Percentiles rank a stretch among this genome's conserved stretches.
Conservation (phyloP, 108 stramenopile species). For the Cyclotella cryptica region DNA sequence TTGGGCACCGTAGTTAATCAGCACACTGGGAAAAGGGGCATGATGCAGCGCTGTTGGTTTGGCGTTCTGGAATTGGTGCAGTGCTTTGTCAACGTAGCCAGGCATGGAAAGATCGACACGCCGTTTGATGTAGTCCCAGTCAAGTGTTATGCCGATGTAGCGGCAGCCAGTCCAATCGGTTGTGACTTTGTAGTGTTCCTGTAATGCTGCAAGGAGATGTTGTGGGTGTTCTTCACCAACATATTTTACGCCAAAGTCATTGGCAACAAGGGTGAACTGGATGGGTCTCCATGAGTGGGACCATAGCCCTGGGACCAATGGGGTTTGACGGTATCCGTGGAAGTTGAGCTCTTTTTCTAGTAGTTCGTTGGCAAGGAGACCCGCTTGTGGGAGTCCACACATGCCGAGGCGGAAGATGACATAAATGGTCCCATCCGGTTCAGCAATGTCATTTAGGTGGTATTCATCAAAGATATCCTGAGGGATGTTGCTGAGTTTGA, state of each 20-base stretch:
- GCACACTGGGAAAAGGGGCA: constrained; percentile 28
- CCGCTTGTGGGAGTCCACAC: no score
- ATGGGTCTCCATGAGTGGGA: constrained; percentile 21
- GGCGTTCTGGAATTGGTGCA: constrained; percentile 49
- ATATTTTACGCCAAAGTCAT: no score
- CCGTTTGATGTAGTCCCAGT: constrained; percentile 40
- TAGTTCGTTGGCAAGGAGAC: no score
- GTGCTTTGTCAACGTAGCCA: no score
- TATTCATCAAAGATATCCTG: constrained; percentile 44
- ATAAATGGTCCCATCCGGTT: constrained; percentile 9
- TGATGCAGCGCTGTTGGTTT: constrained; percentile 33
- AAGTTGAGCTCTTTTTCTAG: no score
- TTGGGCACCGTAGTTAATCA: constrained; percentile 41
- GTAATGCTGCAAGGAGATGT: constrained; percentile 1
- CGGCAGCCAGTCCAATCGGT: constrained; percentile 33
- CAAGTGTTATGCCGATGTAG: no score
- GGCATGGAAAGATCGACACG: constrained; percentile 52
- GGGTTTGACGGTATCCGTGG: no score
- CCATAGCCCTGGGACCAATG: constrained; percentile 57
- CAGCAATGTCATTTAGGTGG: constrained; percentile 6
- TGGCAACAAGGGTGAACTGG: no score
- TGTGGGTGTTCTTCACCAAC: no score
- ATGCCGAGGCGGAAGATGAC: constrained; percentile 16
- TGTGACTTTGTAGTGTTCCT: constrained; percentile 21
- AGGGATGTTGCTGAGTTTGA: no score